Base-by-base conservation (phyloP, 208 protist species). In the Crithidia acanthocephali region DNA sequence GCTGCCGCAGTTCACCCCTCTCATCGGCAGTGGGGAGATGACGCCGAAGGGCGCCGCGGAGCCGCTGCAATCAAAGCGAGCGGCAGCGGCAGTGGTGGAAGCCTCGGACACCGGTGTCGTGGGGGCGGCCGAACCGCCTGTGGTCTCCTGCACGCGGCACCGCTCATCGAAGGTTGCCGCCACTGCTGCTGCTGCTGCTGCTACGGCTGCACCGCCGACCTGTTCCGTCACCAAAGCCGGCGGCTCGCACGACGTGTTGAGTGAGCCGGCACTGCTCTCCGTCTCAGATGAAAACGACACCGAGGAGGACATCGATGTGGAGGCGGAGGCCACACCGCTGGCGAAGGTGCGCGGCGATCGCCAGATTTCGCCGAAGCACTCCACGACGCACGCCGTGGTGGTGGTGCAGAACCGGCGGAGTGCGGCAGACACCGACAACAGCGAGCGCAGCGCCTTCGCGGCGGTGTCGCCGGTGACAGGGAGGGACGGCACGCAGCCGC, bases 1-100 rank as follows among this genome's bases (percentile, higher is more conserved):
- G 16, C 50, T 77, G 20, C 57, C 58, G 1, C 48, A 62, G 57
- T 77, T 77, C 37, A 37, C 56, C 2, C 48, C 72, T 6, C 62
- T 76, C 23, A 27, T 52, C 18, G 23, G 32, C 1, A 62, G 30
- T 15, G 45, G 53, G 5, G 56, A 47, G 28, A 56, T 16, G 8
- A 18, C 33, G 2, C n/a, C 37, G 3, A 10, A 35, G 2, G 23
- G 5, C 16, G 45, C 44, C 22, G 25, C 3, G 11, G 13, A 53
- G 28, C 6, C 35, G 35, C 23, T 1, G 25, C 2, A 37, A 16
- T 10, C 15, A 18, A 53, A 55, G 27, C 28, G 10, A 13, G 28
- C 8, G 16, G 15, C 28, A 35, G 30, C 1, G 8, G 37, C 9
- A 51, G 25, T 5, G 35, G 11, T 13, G 8, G 35, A 40, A 13